Conservation (phyloP, 2,329 filamentous ascomycete genomes). For the Clonostachys sp. region DNA sequence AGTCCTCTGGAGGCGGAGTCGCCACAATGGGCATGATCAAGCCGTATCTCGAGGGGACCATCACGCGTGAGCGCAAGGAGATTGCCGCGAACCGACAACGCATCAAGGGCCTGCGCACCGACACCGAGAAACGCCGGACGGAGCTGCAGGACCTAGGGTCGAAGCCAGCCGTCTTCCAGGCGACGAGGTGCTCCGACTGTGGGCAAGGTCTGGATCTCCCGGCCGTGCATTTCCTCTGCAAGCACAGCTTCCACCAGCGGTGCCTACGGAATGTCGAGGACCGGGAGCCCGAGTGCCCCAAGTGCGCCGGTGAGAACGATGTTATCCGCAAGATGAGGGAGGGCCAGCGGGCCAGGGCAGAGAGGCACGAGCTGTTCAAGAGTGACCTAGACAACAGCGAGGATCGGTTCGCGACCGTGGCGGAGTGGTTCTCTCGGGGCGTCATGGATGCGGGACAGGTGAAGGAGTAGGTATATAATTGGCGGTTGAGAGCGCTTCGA, state of each 20-base stretch:
- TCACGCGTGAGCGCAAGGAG: conserved; percentile 81
- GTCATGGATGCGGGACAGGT: conserved; percentile 64
- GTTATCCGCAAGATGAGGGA: conserved; percentile 83
- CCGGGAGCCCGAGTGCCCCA: conserved; percentile 73
- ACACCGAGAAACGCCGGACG: conserved; percentile 73
- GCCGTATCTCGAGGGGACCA: conserved; percentile 82
- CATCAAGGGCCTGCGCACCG: conserved; percentile 76
- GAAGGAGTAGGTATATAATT: neutral
- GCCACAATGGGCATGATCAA: conserved; percentile 98
- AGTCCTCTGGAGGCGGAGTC: conserved; percentile 49
- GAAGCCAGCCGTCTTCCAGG: conserved; percentile 86
- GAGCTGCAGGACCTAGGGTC: conserved; percentile 74
- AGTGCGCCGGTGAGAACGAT: conserved; percentile 78
- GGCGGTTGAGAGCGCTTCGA: no score
- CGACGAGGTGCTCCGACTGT: conserved; percentile 83
- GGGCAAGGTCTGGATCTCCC: conserved; percentile 76
- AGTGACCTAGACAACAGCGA: conserved; percentile 71
- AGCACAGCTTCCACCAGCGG: conserved; percentile 92
- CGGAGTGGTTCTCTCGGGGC: conserved; percentile 91
- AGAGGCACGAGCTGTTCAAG: conserved; percentile 84
- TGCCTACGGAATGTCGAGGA: conserved; percentile 63
- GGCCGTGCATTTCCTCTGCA: conserved; percentile 92
- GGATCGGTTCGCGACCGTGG: conserved; percentile 85
- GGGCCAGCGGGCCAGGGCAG: conserved; percentile 81
- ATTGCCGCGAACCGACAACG: conserved; percentile 76